Evolutionary conservation across 192 early-diverging fungal genomes (phyloP).

Genomic region (Mortierella antarctica): DNA sequence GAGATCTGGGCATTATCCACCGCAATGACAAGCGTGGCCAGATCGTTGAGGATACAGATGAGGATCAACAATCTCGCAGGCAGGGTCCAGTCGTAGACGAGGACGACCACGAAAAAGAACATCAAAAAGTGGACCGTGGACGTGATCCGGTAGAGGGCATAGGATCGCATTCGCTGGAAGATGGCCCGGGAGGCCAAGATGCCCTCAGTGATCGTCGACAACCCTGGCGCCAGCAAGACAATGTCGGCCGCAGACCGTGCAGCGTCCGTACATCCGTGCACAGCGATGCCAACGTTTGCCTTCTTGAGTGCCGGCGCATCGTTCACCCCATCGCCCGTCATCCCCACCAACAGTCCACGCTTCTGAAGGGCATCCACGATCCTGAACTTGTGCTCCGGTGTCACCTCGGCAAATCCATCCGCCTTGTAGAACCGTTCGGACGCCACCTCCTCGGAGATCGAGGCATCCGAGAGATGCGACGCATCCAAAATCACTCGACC

Average conservation of each 20-base stretch:
- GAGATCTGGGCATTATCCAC: slow-evolving; percentile 79
- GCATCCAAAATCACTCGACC: slow-evolving; percentile 76
- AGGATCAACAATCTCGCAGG: slow-evolving; percentile 74
- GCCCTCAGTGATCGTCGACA: slow-evolving; percentile 82
- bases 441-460: slow-evolving; percentile 59
- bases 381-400: slow-evolving; percentile 82
- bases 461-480: slow-evolving; percentile 59
- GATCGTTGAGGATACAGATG: slow-evolving; percentile 79
- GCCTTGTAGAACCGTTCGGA: slow-evolving; percentile 67
- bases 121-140: slow-evolving; percentile 83
- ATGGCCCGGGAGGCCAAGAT: slow-evolving; percentile 76
- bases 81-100: slow-evolving; percentile 72
- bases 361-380: slow-evolving; percentile 79
- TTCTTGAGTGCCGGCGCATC: slow-evolving; percentile 87
- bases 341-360: slow-evolving; percentile 66
- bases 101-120: slow-evolving; percentile 80
- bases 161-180: slow-evolving; percentile 79
- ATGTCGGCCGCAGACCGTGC: slow-evolving; percentile 85
- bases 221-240: slow-evolving; percentile 71
- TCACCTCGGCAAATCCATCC: slow-evolving; percentile 84
- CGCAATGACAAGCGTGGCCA: slow-evolving; percentile 76
- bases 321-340: slow-evolving; percentile 90
- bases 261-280: slow-evolving; percentile 80
- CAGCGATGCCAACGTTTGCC: slow-evolving; percentile 85
- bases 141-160: slow-evolving; percentile 79